These are phyloP conservation scores for Tricharina praecox DNA, from an alignment of 495 filamentous ascomycete genomes.

Conservation along the genomic window DNA sequence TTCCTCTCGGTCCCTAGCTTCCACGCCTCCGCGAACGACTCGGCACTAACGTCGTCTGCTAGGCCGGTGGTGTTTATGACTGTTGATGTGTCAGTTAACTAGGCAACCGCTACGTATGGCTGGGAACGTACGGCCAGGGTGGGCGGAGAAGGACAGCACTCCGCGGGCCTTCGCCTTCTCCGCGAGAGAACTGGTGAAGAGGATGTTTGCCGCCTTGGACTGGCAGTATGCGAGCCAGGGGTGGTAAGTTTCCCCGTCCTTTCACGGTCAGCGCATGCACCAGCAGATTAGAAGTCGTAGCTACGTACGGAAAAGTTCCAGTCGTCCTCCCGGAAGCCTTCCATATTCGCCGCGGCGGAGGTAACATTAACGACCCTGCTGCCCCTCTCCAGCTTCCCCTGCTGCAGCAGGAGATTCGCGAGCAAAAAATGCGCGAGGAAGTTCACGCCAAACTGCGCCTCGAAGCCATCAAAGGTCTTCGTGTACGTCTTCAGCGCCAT, in stretches of 20 bases:
- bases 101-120: too few relatives aligned
- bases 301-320: too few relatives aligned
- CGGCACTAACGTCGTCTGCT: too few relatives aligned
- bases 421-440: conserved; percentile 46
- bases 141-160: background rate
- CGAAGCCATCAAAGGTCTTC: conserved; percentile 32
- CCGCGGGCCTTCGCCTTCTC: conserved; percentile 28
- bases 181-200: conserved; percentile 29
- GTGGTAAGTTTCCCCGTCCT: conserved; percentile 28
- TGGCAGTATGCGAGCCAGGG: conserved; percentile 36
- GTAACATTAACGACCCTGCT: conserved; percentile 30
- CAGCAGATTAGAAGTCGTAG: too few relatives aligned
- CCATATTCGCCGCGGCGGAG: conserved; percentile 30
- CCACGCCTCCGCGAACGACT: too few relatives aligned
- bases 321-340: conserved; percentile 36
- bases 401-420: conserved; percentile 37
- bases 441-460: conserved; percentile 43
- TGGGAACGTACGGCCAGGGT: too few relatives aligned
- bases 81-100: too few relatives aligned
- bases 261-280: too few relatives aligned
- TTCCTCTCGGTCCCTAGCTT: too few relatives aligned
- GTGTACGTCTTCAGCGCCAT: conserved; percentile 34
- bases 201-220: conserved; percentile 42
- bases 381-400: conserved; percentile 27
- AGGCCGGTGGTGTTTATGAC: too few relatives aligned